Evolutionary conservation across 1,284 basidiomycete genomes (phyloP).

Genomic region (Takashimella koratensis): DNA sequence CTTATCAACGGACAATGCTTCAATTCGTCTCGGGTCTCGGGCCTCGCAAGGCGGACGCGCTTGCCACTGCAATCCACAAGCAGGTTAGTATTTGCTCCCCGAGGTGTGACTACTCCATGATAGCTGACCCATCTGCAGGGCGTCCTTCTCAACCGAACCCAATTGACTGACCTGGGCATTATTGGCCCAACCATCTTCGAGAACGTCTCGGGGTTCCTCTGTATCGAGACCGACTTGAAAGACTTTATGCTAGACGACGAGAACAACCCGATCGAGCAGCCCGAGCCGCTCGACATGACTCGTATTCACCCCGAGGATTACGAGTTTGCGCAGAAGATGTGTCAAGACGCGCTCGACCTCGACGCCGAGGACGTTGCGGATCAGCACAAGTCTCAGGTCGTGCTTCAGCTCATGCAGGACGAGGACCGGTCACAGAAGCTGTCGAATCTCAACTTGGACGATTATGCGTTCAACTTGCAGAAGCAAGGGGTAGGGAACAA

Average conservation of each 20-base stretch:
- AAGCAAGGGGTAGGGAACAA: conserved; percentile 70
- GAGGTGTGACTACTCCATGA: too few relatives aligned
- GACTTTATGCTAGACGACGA: conserved; percentile 49
- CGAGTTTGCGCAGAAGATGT: conserved; percentile 97
- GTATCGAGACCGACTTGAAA: conserved; percentile 69
- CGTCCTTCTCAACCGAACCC: conserved; percentile 76
- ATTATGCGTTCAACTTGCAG: conserved; percentile 90
- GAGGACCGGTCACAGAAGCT: conserved; percentile 76
- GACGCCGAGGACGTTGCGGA: conserved; percentile 92
- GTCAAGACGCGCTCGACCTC: conserved; percentile 89
- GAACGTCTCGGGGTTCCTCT: conserved; percentile 86
- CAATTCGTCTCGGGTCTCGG: conserved; percentile 92
- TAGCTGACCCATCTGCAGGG: too few relatives aligned
- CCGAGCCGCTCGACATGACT: conserved; percentile 91
- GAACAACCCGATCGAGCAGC: conserved; percentile 60
- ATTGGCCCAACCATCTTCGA: conserved; percentile 83
- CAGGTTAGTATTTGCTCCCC: conserved; percentile 64
- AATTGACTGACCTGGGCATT: conserved; percentile 67
- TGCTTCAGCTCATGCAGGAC: conserved; percentile 83
- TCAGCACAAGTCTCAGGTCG: conserved; percentile 76
- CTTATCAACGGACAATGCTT: conserved; percentile 81
- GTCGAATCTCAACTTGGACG: conserved; percentile 87
- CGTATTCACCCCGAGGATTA: conserved; percentile 98
- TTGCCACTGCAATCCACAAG: conserved; percentile 75
- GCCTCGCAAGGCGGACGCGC: conserved; percentile 83